phyloP scores from a whole-genome alignment of 2,329 filamentous ascomycete genomes.

The Neobulgaria alba region DNA sequence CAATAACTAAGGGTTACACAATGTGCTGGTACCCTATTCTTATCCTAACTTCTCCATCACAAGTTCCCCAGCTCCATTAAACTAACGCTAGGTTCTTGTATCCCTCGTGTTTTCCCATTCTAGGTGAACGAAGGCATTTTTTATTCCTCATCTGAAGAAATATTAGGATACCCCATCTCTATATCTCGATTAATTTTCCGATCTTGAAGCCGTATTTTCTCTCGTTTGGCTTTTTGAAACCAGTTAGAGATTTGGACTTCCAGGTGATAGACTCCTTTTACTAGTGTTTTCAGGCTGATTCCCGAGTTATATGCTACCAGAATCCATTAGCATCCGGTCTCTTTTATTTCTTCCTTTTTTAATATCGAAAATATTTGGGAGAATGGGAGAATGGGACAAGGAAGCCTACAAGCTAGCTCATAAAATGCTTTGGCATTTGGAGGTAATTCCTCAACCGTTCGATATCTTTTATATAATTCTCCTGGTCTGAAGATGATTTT shows the following conservation, averaged over 20 bases:
- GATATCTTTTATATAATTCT: conserved; percentile 30
- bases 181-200: too few species aligned
- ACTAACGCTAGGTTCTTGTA: too few species aligned
- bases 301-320: conserved; percentile 22
- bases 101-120: too few species aligned
- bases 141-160: too few species aligned
- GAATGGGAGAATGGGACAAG: too few species aligned
- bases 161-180: too few species aligned
- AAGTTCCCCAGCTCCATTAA: too few species aligned
- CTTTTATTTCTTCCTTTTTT: not conserved
- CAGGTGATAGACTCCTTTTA: conserved; percentile 22
- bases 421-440: conserved; percentile 35
- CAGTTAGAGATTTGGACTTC: conserved; percentile 25
- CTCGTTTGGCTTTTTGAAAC: conserved; percentile 18
- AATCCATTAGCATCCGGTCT: too few species aligned
- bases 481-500: conserved; percentile 26
- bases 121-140: too few species aligned
- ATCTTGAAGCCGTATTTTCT: conserved; percentile 18
- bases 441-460: conserved; percentile 35
- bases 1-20: too few species aligned
- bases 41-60: too few species aligned
- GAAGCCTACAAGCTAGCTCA: conserved; percentile 33
- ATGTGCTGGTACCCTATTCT: too few species aligned
- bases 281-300: conserved; percentile 19
- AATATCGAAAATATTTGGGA: conserved; percentile 2